Conservation (phyloP, 2,329 filamentous ascomycete species). For the Daldinia eschscholtzii region DNA sequence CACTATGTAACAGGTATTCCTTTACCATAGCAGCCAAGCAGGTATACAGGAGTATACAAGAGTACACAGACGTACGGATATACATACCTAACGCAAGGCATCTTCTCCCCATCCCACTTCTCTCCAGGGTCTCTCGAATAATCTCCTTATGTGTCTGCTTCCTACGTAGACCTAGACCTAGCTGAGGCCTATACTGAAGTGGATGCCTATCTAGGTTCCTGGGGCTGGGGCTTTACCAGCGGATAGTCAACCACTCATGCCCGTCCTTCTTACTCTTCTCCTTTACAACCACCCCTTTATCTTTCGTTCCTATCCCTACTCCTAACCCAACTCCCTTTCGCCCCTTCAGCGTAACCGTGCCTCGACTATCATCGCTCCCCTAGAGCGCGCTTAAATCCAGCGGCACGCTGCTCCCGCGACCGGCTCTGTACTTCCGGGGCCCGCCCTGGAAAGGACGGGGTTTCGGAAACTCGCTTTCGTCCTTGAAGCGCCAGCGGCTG, state of each 20-base stretch:
- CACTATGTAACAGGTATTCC: constrained; percentile 27
- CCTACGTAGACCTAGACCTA: neutral
- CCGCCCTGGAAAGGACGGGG: constrained; percentile 84
- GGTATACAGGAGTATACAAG: neutral
- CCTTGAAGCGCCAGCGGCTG: constrained; percentile 86
- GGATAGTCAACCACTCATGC: constrained; percentile 29
- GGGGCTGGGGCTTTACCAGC: constrained; percentile 18
- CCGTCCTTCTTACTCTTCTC: constrained; percentile 8
- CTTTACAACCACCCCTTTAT: neutral
- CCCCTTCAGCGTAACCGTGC: no score
- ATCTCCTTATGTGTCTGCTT: neutral
- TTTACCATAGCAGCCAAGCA: constrained; percentile 12
- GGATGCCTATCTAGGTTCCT: neutral
- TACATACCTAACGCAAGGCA: neutral
- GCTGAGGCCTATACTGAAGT: neutral
- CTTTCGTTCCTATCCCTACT: neutral
- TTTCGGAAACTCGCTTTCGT: constrained; percentile 84
- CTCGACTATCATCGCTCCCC: constrained; percentile 27
- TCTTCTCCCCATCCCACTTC: neutral
- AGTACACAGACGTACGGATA: neutral
- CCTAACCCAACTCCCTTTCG: neutral
- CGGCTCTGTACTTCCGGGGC: constrained; percentile 85
- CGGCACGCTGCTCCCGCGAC: constrained; percentile 92
- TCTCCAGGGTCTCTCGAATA: neutral
- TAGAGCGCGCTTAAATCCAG: constrained; percentile 78